Conservation (phyloP, 208 protist genomes). For the Crithidia mellificae region DNA sequence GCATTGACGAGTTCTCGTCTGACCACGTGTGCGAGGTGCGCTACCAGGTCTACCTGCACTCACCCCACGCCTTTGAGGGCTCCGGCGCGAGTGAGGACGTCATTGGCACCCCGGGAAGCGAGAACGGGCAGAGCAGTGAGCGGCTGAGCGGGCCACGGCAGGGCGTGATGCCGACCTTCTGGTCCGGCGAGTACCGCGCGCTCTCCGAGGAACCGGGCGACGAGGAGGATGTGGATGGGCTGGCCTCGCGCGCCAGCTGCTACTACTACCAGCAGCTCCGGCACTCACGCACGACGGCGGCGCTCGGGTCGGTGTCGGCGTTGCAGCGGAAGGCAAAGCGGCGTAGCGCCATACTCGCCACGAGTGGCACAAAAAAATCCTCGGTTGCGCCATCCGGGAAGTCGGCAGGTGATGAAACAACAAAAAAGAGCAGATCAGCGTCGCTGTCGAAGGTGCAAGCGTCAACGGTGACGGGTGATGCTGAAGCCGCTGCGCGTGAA, state of each 20-base stretch:
- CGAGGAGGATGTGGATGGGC: slow-evolving; percentile 6
- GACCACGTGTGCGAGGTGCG: slow-evolving; percentile 32
- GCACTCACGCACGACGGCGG: slow-evolving; percentile 8
- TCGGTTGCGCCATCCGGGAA: background rate
- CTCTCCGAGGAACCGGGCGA: background rate
- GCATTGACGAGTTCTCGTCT: slow-evolving; percentile 37
- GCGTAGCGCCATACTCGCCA: slow-evolving; percentile 1
- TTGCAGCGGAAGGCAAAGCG: background rate
- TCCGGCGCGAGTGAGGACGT: background rate
- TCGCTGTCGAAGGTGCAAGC: no score
- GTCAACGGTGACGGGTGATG: no score
- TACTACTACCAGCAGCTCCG: slow-evolving; percentile 29
- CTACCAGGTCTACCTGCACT: slow-evolving; percentile 11
- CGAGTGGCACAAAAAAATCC: background rate
- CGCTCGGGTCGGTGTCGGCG: slow-evolving; percentile 7
- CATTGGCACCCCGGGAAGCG: background rate
- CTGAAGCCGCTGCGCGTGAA: no score
- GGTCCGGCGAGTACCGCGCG: background rate
- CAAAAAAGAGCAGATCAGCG: no score
- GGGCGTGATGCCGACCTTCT: background rate
- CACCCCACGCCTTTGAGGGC: background rate
- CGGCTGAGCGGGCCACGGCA: background rate
- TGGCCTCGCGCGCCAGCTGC: slow-evolving; percentile 6
- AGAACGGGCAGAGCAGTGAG: background rate
- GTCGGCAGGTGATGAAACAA: no score